Evolutionary conservation across 768 basidiomycete species (phyloP).

Genomic region (Pleurotus eryngii): DNA sequence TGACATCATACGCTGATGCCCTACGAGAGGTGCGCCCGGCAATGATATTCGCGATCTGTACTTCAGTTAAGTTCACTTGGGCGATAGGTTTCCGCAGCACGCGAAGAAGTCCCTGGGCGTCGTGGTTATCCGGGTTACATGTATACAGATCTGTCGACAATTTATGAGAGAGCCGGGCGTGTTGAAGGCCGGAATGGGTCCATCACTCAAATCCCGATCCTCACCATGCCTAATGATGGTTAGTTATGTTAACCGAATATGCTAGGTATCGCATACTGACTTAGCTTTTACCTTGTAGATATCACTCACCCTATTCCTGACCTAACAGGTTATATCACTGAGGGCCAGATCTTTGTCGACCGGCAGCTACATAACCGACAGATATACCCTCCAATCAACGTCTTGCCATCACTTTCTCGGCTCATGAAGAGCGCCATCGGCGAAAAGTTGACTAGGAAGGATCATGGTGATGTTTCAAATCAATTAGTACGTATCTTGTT

Average conservation of each 20-base stretch:
- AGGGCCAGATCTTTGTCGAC: constrained; percentile 99
- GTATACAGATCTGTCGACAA: constrained; percentile 99
- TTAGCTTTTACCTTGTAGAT: constrained; percentile 49
- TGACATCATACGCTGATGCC: constrained; percentile 97
- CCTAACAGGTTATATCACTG: constrained; percentile 98
- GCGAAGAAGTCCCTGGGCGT: constrained; percentile 98
- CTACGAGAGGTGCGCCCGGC: constrained; percentile 73
- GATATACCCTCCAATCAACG: constrained; percentile 99
- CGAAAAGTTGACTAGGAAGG: constrained; percentile 94
- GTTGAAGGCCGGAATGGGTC: constrained; percentile 97
- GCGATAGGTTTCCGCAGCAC: constrained; percentile 87
- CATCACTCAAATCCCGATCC: constrained; percentile 98
- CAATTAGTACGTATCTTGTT: constrained; percentile 67
- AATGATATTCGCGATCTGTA: constrained; percentile 13
- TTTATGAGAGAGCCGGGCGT: constrained; percentile 98
- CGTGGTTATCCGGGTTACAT: constrained; percentile 98
- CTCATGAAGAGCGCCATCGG: constrained; percentile 99
- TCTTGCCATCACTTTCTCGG: constrained; percentile 96
- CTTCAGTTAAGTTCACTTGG: constrained; percentile 11
- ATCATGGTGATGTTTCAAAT: constrained; percentile 99
- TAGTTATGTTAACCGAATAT: constrained; percentile 25
- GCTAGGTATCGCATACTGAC: constrained; percentile 8
- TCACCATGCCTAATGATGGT: constrained; percentile 99
- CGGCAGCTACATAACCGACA: constrained; percentile 94
- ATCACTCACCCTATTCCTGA: constrained; percentile 99